phyloP scores from a whole-genome alignment of 2,329 filamentous ascomycete genomes.

The Talaromyces pinophilus region DNA sequence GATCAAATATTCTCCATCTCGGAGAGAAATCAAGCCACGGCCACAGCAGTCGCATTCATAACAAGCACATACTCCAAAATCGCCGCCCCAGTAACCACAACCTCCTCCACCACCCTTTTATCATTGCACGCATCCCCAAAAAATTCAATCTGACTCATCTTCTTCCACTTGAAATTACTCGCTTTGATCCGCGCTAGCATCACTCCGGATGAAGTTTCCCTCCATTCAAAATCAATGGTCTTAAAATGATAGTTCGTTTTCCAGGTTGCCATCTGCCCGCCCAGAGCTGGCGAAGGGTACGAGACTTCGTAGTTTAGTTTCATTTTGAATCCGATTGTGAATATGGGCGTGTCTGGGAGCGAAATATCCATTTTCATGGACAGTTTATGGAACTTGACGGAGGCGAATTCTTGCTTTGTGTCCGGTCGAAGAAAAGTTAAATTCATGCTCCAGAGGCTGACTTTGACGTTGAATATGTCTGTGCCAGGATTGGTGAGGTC shows the following conservation, averaged over 20 bases:
- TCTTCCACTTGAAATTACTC: conserved; percentile 11
- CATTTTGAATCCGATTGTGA: background rate
- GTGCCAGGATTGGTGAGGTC: background rate
- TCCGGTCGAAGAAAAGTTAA: background rate
- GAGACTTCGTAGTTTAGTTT: background rate
- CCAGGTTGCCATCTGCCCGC: background rate
- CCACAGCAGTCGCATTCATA: background rate
- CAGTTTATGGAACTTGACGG: conserved; percentile 3
- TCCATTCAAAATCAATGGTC: conserved; percentile 1
- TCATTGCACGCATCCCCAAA: background rate
- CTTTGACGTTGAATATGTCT: conserved; percentile 2
- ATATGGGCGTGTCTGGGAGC: background rate
- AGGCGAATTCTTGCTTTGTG: background rate
- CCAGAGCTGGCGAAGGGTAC: background rate
- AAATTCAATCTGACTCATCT: conserved; percentile 2
- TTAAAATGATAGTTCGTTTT: background rate
- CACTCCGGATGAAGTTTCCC: background rate
- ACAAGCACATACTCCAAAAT: conserved; percentile 15
- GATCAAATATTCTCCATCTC: no score
- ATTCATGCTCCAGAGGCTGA: background rate
- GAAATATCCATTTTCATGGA: background rate
- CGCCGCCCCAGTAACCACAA: conserved; percentile 4
- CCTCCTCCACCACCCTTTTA: background rate
- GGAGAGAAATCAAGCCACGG: background rate
- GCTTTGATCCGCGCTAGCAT: conserved; percentile 2